A percentile compares a stretch with the other conserved stretches of the same genome.
phyloP scores from a whole-genome alignment of 2,329 filamentous ascomycete genomes.

The Coniella vitis region DNA sequence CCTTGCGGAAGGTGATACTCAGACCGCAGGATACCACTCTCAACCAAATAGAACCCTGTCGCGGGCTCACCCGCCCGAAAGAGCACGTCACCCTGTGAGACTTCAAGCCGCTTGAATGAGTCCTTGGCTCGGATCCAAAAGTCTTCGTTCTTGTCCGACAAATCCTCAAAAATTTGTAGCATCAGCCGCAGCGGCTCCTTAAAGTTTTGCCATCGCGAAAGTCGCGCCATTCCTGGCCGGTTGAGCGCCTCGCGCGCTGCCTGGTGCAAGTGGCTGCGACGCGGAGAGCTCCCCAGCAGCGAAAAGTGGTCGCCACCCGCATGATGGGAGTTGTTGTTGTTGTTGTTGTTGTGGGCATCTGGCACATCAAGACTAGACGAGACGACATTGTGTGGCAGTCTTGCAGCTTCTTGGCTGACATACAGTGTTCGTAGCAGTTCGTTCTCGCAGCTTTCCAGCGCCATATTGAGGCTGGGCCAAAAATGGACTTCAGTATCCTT shows the following conservation, averaged over 20 bases:
- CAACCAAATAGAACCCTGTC: conserved; percentile 82
- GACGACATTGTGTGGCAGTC: conserved; percentile 35
- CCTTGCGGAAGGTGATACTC: conserved; percentile 92
- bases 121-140: conserved; percentile 81
- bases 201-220: conserved; percentile 74
- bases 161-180: conserved; percentile 87
- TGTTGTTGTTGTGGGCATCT: conserved; percentile 33
- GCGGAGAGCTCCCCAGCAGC: conserved; percentile 66
- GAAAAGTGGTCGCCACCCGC: conserved; percentile 29
- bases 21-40: conserved; percentile 79
- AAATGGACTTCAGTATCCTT: conserved; percentile 69
- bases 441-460: conserved; percentile 91
- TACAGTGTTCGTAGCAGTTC: conserved; percentile 80
- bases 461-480: conserved; percentile 85
- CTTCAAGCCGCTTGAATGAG: conserved; percentile 68
- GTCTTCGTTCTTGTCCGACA: conserved; percentile 81
- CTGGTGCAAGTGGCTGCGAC: conserved; percentile 67
- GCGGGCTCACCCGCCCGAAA: conserved; percentile 73
- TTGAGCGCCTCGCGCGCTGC: conserved; percentile 71
- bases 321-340: conserved; percentile 39
- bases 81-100: conserved; percentile 61
- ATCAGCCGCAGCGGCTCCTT: conserved; percentile 87
- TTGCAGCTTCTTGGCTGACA: conserved; percentile 56
- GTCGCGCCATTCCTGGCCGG: conserved; percentile 52
- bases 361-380: conserved; percentile 45